Base-by-base conservation (phyloP, 805 yeast species). In the Kluyveromyces starmeri region DNA sequence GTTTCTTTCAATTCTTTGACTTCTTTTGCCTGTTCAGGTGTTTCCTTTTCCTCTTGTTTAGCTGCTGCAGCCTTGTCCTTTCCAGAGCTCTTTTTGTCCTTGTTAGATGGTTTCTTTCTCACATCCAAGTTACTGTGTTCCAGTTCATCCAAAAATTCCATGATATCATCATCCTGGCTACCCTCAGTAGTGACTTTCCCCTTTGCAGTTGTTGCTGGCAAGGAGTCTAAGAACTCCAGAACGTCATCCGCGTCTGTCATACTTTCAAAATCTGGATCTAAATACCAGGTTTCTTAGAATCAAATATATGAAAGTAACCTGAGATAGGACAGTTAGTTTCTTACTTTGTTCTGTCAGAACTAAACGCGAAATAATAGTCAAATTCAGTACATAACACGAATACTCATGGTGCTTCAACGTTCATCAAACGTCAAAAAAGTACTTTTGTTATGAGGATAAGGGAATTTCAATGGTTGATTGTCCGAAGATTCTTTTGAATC, bases 181-280 rank as follows among this genome's bases (percentile, higher is more conserved):
- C 45, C 53, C 3, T 42, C 43, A 8, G 43, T 43, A 36, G 73
- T 78, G 31, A 70, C 72, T 39, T 71, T 69, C 2, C 51, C 68
- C 6, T 47, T 50, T 10, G 42, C 41, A 20, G 26, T 23, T n/a
- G 14, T 23, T 20, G 42, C 85, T 3, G 94, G 92, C 31, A 85
- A 68, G 1, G 88, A 79, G 49, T 81, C 85, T 45, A 83, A 67
- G 51, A 83, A 83, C 43, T 82, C 89, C 36, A 83, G 66, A 4
- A 83, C 89, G 47, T 82, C 89, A 43, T 79, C 83, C 16, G 78
- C 76, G 39, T 77, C 79, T 13, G n/a, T n/a, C n/a, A n/a, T n/a
- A n/a, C n/a, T n/a, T n/a, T n/a, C n/a, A n/a, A n/a, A n/a, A n/a
- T n/a, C 67, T 64, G 4, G 67, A 47, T 37, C 59, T 62, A 5